A percentile compares a stretch with the other conserved stretches of the same genome.
phyloP scores from a whole-genome alignment of 2,329 filamentous ascomycete genomes.

The Pseudocercospora eumusae region DNA sequence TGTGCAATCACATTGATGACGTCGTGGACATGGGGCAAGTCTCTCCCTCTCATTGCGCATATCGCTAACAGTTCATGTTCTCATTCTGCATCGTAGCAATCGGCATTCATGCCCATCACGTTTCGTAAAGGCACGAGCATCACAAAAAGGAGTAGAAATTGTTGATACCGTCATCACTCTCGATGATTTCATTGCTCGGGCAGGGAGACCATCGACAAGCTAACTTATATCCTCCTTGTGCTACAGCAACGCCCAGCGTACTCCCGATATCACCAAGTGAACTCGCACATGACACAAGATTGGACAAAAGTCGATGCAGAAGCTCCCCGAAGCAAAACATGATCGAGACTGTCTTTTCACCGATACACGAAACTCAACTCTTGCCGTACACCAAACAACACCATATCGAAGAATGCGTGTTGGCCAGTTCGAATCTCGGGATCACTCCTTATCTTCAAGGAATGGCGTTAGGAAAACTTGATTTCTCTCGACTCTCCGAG shows the following conservation, averaged over 20 bases:
- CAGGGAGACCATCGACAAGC: slow-evolving; percentile 13
- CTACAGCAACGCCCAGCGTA: slow-evolving; percentile 31
- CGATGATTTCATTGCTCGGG: slow-evolving; percentile 11
- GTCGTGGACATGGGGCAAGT: slow-evolving; percentile 81
- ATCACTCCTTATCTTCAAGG: slow-evolving; percentile 25
- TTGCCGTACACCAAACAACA: slow-evolving; percentile 24
- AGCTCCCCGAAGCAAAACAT: slow-evolving; percentile 28
- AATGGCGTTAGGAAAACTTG: slow-evolving; percentile 17
- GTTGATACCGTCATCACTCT: not conserved
- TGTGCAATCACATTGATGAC: slow-evolving; percentile 98
- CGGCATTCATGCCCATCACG: slow-evolving; percentile 5
- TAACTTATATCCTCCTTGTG: slow-evolving; percentile 18
- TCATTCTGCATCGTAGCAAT: slow-evolving; percentile 6
- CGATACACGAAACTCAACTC: slow-evolving; percentile 25
- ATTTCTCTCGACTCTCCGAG: slow-evolving; percentile 10
- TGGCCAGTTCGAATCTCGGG: slow-evolving; percentile 26
- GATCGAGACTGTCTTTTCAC: slow-evolving; percentile 18
- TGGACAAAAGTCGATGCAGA: slow-evolving; percentile 27
- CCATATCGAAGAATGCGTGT: slow-evolving; percentile 8
- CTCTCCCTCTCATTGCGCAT: slow-evolving; percentile 35
- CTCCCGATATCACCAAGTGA: slow-evolving; percentile 34
- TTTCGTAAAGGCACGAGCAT: slow-evolving; percentile 1
- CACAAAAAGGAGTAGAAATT: slow-evolving; percentile 3
- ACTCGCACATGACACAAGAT: not conserved
- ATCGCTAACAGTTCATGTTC: slow-evolving; percentile 13